Evolutionary conservation across 768 basidiomycete genomes (phyloP), one percentile per base, ranked within the genome.

Genomic region (Pulveroboletus sp.): DNA sequence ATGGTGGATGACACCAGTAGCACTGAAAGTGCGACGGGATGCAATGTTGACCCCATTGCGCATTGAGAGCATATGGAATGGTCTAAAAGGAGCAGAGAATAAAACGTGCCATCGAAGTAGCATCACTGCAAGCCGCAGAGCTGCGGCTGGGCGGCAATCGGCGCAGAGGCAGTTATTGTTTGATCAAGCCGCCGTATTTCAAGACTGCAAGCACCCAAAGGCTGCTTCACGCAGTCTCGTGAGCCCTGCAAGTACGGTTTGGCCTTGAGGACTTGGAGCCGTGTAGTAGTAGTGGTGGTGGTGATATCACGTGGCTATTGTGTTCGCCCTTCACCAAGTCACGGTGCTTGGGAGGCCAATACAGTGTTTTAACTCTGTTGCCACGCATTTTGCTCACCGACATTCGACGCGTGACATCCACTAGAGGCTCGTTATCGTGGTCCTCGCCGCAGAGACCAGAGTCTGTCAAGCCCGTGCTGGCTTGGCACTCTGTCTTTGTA

Each of bases 111-210:
- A 51, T 39, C 55, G 56, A 51, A 42, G 47, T 43, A 49, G 51
- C 63, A 69, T 69, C 12, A 32, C 48, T 77, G 77, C 46, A 38
- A 9, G 77, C 54, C 67, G 1, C 70, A 77, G 44, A 15, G 45
- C 1, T 56, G 76, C 32, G 2, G 74, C 11, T 76, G 71, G 1
- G 64, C 76, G n/a, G 32, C 17, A 3, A 69, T 71, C 18, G 81
- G 83, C 55, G 71, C 65, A 3, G 67, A 52, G 2, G 75, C 77
- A 15, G 80, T 81, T 55, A 45, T 43, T 10, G 5, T 38, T 14
- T 41, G 18, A 41, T 43, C n/a, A 43, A 7, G 59, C 71, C 18
- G 39, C 36, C 50, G 28, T 35, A 44, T 6, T 18, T 35, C 11
- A 18, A 43, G 32, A 43, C 38, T 30, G 35, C 49, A 14, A 50